Percentiles rank a stretch among this genome's conserved stretches.
These are phyloP conservation scores for Eruca vesicaria DNA, from an alignment of 441 rosid genomes.

Conservation along the genomic window DNA sequence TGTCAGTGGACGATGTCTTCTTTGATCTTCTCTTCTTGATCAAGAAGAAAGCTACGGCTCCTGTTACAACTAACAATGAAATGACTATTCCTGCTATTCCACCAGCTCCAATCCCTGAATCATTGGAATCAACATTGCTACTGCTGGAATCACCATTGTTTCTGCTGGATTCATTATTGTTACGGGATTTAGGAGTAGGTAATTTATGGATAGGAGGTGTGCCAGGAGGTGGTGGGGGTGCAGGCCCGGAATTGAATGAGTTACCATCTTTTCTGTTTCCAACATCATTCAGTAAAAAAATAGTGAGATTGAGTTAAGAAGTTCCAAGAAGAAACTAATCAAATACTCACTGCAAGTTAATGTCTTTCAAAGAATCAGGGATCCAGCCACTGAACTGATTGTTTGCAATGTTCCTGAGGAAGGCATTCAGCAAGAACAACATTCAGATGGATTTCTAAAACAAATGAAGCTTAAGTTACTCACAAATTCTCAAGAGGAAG, in stretches of 20 bases:
- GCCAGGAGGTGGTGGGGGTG: conserved; percentile 98
- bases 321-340: conserved; percentile 9
- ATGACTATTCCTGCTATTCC: conserved; percentile 89
- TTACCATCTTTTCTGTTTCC: conserved; percentile 80
- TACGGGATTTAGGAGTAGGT: conserved; percentile 52
- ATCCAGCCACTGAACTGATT: conserved; percentile 93
- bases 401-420: conserved; percentile 69
- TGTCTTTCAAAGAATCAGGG: conserved; percentile 69
- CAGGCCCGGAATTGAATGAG: conserved; percentile 67
- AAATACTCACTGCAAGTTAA: conserved; percentile 74
- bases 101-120: conserved; percentile 90
- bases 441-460: not conserved
- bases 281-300: not conserved
- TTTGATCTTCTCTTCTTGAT: conserved; percentile 59
- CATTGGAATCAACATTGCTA: conserved; percentile 39
- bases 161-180: conserved; percentile 28
- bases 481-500: conserved; percentile 88
- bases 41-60: conserved; percentile 67
- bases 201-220: conserved; percentile 67
- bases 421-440: conserved; percentile 26
- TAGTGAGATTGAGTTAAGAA: not conserved
- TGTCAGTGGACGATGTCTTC: conserved; percentile 56
- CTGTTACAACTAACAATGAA: conserved; percentile 72
- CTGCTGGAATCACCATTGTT: conserved; percentile 31
- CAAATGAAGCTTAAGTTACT: conserved; percentile 39